These are phyloP conservation scores for Pseudogymnoascus sp. DNA, from an alignment of 2,329 filamentous ascomycete species.

Conservation along the genomic window DNA sequence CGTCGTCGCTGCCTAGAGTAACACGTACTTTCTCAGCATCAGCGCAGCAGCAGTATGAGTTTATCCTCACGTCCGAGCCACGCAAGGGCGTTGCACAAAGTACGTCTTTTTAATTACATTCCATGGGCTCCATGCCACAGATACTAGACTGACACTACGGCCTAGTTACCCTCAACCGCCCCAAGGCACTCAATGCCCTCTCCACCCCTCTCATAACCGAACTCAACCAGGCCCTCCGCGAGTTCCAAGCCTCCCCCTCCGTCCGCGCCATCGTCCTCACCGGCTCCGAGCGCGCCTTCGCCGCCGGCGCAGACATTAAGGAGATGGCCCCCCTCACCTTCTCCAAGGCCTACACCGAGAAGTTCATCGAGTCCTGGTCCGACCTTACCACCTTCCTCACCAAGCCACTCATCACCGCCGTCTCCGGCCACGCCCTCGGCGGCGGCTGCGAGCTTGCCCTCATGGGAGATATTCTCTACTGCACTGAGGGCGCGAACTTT, in stretches of 20 bases:
- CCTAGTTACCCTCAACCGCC: constrained; percentile 83
- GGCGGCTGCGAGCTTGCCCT: constrained; percentile 94
- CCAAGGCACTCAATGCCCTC: constrained; percentile 91
- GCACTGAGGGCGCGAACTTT: constrained; percentile 76
- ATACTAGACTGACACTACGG: background rate
- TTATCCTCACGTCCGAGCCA: constrained; percentile 72
- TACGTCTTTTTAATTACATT: constrained; percentile 34
- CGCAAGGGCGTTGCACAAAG: constrained; percentile 86
- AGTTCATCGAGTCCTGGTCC: constrained; percentile 96
- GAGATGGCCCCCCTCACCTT: constrained; percentile 95
- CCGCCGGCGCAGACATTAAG: constrained; percentile 96
- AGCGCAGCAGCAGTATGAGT: constrained; percentile 54
- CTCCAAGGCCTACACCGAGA: constrained; percentile 72
- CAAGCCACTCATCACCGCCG: constrained; percentile 89
- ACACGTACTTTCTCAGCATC: constrained; percentile 24
- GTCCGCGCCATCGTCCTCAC: constrained; percentile 78
- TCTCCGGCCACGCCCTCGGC: constrained; percentile 89
- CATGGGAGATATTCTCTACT: constrained; percentile 96
- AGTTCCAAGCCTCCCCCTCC: constrained; percentile 60
- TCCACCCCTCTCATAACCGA: constrained; percentile 85
- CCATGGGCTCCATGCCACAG: background rate
- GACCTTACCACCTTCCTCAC: constrained; percentile 74
- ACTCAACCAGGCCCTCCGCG: constrained; percentile 68
- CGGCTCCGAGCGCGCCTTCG: constrained; percentile 83
- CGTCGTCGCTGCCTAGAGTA: constrained; percentile 16